These are phyloP conservation scores for Globisporangium megalacanthum DNA, from an alignment of 352 stramenopile genomes.

Conservation along the genomic window DNA sequence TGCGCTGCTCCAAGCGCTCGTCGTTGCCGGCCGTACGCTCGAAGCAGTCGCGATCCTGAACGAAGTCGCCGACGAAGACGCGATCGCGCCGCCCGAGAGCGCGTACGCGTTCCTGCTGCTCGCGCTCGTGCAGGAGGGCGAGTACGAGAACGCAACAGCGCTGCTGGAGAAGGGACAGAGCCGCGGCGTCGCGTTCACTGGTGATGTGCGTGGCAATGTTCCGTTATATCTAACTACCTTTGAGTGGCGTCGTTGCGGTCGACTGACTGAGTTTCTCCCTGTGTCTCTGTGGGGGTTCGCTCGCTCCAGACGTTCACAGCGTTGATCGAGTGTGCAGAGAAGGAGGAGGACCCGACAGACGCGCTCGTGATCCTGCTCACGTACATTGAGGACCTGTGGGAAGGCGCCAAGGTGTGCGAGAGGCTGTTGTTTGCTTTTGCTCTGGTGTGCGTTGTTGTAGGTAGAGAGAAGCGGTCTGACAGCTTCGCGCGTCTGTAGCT, in stretches of 20 bases:
- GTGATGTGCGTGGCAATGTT: conserved; percentile 17
- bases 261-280: neutral
- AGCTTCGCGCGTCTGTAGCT: conserved; percentile 7
- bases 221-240: neutral
- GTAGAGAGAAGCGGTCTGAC: too few species aligned
- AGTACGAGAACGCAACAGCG: conserved; percentile 39
- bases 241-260: too few species aligned
- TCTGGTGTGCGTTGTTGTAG: neutral
- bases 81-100: conserved; percentile 38
- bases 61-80: conserved; percentile 34
- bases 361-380: conserved; percentile 50
- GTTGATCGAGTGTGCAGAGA: conserved; percentile 40
- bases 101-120: conserved; percentile 44
- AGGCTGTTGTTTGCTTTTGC: neutral
- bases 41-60: conserved; percentile 48
- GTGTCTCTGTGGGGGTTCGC: neutral
- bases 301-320: conserved; percentile 39
- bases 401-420: conserved; percentile 47
- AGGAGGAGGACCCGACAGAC: conserved; percentile 41
- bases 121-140: conserved; percentile 27
- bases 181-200: conserved; percentile 47
- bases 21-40: conserved; percentile 36
- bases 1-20: conserved; percentile 34
- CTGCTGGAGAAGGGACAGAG: conserved; percentile 34
- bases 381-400: conserved; percentile 63